Base-by-base conservation (phyloP, 2,329 filamentous ascomycete genomes). In the Neonectria hederae region DNA sequence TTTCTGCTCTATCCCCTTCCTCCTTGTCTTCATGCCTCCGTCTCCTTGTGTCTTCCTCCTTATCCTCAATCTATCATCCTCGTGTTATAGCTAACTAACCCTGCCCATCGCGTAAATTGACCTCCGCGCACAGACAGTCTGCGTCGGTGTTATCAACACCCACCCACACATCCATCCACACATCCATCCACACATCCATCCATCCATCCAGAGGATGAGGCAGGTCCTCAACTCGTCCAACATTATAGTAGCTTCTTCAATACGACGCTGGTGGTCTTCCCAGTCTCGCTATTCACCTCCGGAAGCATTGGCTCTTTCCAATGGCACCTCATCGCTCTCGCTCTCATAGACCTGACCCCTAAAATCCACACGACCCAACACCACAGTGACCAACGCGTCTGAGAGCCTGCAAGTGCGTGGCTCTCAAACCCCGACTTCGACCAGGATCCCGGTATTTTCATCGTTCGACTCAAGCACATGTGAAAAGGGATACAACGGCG, bases 111-210 rank as follows among this genome's bases (percentile, higher is more conserved):
- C 65, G 59, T 56, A 69, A 71, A 69, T 69, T 69, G 65, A 70
- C 53, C 69, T 72, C 63, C 62, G 67, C 67, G 69, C 69, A 72
- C 69, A 49, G 69, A 67, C 69, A 55, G 53, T 42, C 35, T 59
- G 42, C 46, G 28, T 55, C 46, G 38, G 48, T 48, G 60, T 56
- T 56, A 59, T 61, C 28, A 28, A 56, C 28, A 17, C 10, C 24
- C 46, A 52, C 24, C 30, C 28, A 46, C 52, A 38, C 53, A 28
- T 28, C 59, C 26, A 49, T 52, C 45, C 14, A 35, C n/a, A 56
- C 28, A 17, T 5, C 24, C 46, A 52, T 19, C 30, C 28, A 46
- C 52, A 38, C 53, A 28, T 28, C 59, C 26, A 49, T 52, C 45
- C 14, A 35, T n/a, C n/a, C n/a, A n/a, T n/a, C n/a, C n/a, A n/a